Evolutionary conservation across 805 yeast genomes (phyloP), one percentile per base, ranked within the genome.

Genomic region (Kodamaea hsintzibuensis): DNA sequence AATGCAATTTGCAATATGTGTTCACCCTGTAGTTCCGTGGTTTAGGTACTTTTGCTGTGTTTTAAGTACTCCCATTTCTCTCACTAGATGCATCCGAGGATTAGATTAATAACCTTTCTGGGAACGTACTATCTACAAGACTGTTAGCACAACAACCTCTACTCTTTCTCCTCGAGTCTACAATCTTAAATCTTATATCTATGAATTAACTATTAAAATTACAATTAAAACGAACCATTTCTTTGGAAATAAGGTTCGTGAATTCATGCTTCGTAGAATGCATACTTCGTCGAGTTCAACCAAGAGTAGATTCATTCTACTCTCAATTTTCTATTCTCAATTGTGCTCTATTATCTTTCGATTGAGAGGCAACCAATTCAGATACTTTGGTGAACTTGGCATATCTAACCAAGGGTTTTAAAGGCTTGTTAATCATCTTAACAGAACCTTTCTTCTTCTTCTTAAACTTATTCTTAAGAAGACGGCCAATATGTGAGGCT

Each of bases 401-500:
- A 49, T 69, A 68, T 47, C 58, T 39, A 42, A 59, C 57, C 35
- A 69, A 52, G 8, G 69, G 72, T 40, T 51, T 57, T 19, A 67
- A 55, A 0, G 69, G 67, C 40, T 54, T 59, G 33, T 53, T 56
- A 7, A 60, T 55, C 7, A 55, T 39, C 38, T 50, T 40, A 33
- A 44, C 55, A 1, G 66, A 55, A n/a, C 38, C 49, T 9, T 47
- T 39, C 50, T 57, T 60, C 39, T 57, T 57, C 19, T 51, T 56
- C 14, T 58, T 55, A 14, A 76, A 19, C 55, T 75, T 76, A 54
- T 75, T 75, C 48, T 58, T 62, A 8, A 76, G 10, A 19, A 76
- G 63, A 10, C 69, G 61, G 2, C 79, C 79, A 27, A 64, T 56
- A 52, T 76, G 80, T 22, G 63, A 61, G 18, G 74, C 51, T 33